Evolutionary conservation across 208 protist species (phyloP), one percentile per base, ranked within the genome.

Genomic region (Porcisia hertigi): DNA sequence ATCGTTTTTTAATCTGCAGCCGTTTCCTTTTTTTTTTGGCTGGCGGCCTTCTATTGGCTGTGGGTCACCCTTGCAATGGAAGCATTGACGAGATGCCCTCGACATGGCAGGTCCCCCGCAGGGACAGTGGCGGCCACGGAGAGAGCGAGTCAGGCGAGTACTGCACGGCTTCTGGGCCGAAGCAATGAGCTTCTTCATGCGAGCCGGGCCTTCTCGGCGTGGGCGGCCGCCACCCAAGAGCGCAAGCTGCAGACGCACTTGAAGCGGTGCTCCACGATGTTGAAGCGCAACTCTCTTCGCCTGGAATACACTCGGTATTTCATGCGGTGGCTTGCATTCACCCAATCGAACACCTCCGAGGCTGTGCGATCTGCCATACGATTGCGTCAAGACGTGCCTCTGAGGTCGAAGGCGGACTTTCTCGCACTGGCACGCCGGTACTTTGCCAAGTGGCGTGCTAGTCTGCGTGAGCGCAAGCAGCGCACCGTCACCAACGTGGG

Each of bases 321-420:
- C 63, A 25, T 93, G n/a, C 84, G 83, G 39, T 96, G 92, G 92
- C 81, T 94, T 43, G 79, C 83, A 60, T 78, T 63, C 34, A 80
- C 86, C 3, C 88, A 92, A 69, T 71, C 67, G 0, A 62, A 77
- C 12, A 69, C 72, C 30, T 75, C 52, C 14, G 63, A 60, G 4
- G 71, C 78, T 54, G 73, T 77, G 45, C 75, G 79, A 25, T 30
- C 30, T 5, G 57, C 69, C 2, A 80, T 80, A 52, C 75, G 69
- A 14, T 47, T 87, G 1, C 71, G 79, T 9, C 78, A 85, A 43
- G 86, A 89, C 20, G 89, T 93, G 36, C 87, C 86, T 0, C 76
- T 95, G 49, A 84, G 84, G 49, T 81, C 83, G 9, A 89, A 89
- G 67, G 76, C 79, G 53, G 88, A 92, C 73, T 86, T 87, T 49